phyloP scores from a whole-genome alignment of 495 filamentous ascomycete species.

The Geopyxis carbonaria region DNA sequence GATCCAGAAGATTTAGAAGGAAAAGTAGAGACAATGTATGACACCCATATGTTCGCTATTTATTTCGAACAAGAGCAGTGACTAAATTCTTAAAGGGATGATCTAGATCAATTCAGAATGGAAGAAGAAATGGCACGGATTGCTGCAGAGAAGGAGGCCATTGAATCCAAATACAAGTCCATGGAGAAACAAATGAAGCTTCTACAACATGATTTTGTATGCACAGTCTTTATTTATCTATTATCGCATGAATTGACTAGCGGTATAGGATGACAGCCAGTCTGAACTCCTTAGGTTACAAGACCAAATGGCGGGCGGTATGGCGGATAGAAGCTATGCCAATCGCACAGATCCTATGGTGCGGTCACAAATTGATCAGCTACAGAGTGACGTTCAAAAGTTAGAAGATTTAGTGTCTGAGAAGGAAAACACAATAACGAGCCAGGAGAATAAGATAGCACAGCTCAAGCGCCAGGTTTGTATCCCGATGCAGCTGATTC shows the following conservation, averaged over 20 bases:
- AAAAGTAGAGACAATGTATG: neutral
- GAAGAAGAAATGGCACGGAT: conserved; percentile 25
- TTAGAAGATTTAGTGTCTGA: conserved; percentile 23
- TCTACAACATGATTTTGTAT: conserved; percentile 18
- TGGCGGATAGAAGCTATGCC: conserved; percentile 15
- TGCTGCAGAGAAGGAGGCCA: conserved; percentile 22
- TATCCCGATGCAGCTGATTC: neutral
- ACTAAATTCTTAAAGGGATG: conserved; percentile 3
- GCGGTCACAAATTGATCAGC: conserved; percentile 17
- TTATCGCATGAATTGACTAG: too few species aligned
- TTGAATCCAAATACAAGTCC: conserved; percentile 17
- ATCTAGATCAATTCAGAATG: conserved; percentile 24
- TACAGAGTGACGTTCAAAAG: conserved; percentile 23
- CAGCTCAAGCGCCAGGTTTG: conserved; percentile 16
- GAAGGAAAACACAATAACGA: conserved; percentile 20
- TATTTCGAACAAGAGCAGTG: neutral
- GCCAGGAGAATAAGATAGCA: conserved; percentile 16
- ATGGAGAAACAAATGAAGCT: conserved; percentile 12
- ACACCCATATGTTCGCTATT: neutral
- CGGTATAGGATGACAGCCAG: conserved; percentile 19
- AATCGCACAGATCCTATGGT: conserved; percentile 16
- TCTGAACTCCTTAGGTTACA: conserved; percentile 13
- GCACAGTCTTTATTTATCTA: too few species aligned
- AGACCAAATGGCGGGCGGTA: conserved; percentile 13
- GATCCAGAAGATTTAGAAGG: neutral